Evolutionary conservation across 352 stramenopile species (phyloP), one percentile per base, ranked within the genome.

Genomic region (Pilasporangium apinafurcum): DNA sequence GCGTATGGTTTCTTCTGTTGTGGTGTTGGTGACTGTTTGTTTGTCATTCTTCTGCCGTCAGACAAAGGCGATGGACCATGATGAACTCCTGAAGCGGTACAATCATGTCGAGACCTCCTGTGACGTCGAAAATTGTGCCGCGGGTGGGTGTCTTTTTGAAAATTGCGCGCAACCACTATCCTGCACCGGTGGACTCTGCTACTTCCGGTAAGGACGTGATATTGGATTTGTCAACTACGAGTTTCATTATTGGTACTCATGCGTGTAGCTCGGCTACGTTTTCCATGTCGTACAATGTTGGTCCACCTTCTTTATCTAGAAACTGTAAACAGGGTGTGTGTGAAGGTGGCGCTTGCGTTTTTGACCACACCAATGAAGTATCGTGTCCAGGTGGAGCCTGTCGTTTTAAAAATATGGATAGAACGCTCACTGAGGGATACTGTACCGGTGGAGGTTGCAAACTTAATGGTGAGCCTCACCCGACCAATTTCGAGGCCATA

Each of bases 331-430:
- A 59, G 26, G 68, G 68, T 8, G 33, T 45, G 12, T 85, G 72
- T 25, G 60, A 68, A 30, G 72, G 72, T 36, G 74, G 74, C 14
- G 57, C 57, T 20, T 86, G 74, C 44, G 40, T 62, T 22, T 83
- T 86, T n/a, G 65, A 83, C 31, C 45, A 56, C 29, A 66, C 55
- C 8, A 41, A 61, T 3, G 27, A 48, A 2, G 48, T 48, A 13
- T 61, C 53, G 16, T 86, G 74, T 48, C 55, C 63, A 8, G 74
- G 74, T 0, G 74, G 74, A 37, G 57, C 53, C 8, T 86, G 74
- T 40, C 43, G 57, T n/a, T 86, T 83, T 46, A 21, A 61, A 6
- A 77, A 75, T 26, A 61, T 73, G 12, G 40, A 44, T 1, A 55
- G 37, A 9, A 83, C 68, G 16, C 51, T 86, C 21, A 31, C 12